Percentiles rank a stretch among this genome's conserved stretches.
Evolutionary conservation across 2,329 filamentous ascomycete species (phyloP).

Genomic region (Calonectria crousiana): DNA sequence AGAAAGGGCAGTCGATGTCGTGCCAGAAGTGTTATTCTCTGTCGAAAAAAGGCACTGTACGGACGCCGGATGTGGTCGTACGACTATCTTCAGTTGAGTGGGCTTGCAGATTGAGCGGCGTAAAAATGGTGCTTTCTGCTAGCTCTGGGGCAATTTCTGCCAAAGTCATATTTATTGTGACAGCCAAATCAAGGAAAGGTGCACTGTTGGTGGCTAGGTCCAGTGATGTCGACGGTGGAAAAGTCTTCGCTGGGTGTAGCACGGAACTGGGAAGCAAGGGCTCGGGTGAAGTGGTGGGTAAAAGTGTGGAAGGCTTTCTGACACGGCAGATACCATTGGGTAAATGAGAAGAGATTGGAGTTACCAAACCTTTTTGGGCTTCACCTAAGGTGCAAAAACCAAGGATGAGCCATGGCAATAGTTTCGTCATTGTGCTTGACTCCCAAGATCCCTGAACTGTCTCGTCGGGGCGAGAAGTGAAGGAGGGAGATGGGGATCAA

Average conservation of each 20-base stretch:
- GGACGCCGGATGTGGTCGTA: neutral
- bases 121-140: neutral
- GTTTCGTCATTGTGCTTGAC: constrained; percentile 8
- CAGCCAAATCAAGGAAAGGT: neutral
- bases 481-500: neutral
- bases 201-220: constrained; percentile 19
- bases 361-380: constrained; percentile 20
- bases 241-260: neutral
- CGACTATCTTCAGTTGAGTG: neutral
- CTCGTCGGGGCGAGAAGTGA: neutral
- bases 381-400: constrained; percentile 14
- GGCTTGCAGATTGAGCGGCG: neutral
- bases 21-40: neutral
- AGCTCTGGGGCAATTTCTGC: neutral
- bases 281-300: neutral
- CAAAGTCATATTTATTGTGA: neutral
- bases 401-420: constrained; percentile 16
- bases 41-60: neutral
- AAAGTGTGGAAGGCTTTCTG: constrained; percentile 1
- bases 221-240: neutral
- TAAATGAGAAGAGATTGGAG: constrained; percentile 5
- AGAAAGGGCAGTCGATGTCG: neutral
- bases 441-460: constrained; percentile 7
- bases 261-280: neutral
- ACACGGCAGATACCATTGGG: constrained; percentile 4